These are phyloP conservation scores for Micractinium conductrix DNA, from an alignment of 139 green algal genomes.

Conservation along the genomic window DNA sequence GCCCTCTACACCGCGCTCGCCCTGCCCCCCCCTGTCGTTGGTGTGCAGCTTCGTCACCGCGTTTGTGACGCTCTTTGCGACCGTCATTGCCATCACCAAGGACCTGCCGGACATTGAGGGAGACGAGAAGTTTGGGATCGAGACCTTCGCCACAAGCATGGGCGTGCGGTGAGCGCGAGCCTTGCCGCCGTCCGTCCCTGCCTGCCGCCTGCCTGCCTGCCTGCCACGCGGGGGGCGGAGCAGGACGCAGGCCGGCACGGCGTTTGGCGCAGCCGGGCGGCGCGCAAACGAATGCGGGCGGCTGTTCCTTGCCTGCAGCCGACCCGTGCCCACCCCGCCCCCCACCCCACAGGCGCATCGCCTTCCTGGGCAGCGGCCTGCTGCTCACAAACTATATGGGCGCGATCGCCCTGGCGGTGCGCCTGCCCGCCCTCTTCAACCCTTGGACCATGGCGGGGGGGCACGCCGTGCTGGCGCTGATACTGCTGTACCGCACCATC, in stretches of 20 bases:
- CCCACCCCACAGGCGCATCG: slow-evolving; percentile 45
- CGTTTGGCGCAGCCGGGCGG: no score
- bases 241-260: no score
- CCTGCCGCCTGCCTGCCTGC: no score
- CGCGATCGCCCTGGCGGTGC: slow-evolving; percentile 76
- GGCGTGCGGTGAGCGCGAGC: slow-evolving; percentile 67
- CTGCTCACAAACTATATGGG: slow-evolving; percentile 92
- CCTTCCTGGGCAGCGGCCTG: slow-evolving; percentile 73
- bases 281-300: no score
- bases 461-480: slow-evolving; percentile 72
- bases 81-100: slow-evolving; percentile 98
- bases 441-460: slow-evolving; percentile 82
- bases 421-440: slow-evolving; percentile 68
- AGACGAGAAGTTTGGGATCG: slow-evolving; percentile 89
- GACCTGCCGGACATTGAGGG: slow-evolving; percentile 97
- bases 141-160: slow-evolving; percentile 93
- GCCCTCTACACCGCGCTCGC: not conserved
- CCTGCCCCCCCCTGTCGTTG: not conserved
- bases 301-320: no score
- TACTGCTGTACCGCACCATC: slow-evolving; percentile 62
- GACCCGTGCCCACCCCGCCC: not conserved
- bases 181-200: no score
- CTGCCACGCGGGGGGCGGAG: no score
- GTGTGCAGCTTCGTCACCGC: slow-evolving; percentile 96
- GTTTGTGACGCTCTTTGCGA: slow-evolving; percentile 98